Evolutionary conservation across 2,329 filamentous ascomycete species (phyloP).

Genomic region (Teratosphaeria destructans): DNA sequence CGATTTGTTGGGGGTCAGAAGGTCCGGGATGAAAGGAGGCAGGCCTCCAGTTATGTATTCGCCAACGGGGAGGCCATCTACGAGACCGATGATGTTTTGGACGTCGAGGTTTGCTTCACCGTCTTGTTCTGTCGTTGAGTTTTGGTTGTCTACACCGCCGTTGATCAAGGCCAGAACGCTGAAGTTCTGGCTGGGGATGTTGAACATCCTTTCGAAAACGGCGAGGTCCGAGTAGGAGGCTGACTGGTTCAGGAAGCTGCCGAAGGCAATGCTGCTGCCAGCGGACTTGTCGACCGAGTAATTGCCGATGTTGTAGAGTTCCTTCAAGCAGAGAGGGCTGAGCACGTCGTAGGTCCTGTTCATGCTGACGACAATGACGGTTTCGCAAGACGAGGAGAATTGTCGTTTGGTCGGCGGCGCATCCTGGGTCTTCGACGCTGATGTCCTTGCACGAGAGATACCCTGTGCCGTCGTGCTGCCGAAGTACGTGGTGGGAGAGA

Average conservation of each 20-base stretch:
- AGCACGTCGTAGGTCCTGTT: slow-evolving; percentile 16
- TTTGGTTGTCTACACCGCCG: slow-evolving; percentile 12
- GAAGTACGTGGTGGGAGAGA: slow-evolving; percentile 30
- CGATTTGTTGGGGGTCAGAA: slow-evolving; percentile 24
- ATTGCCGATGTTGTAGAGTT: slow-evolving; percentile 39
- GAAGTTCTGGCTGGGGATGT: slow-evolving; percentile 37
- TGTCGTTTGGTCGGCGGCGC: slow-evolving; percentile 4
- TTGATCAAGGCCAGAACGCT: slow-evolving; percentile 19
- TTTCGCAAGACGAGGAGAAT: slow-evolving; percentile 4
- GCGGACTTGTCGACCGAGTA: slow-evolving; percentile 34
- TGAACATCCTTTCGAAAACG: slow-evolving; percentile 29
- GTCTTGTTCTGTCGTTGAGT: slow-evolving; percentile 5
- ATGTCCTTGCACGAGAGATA: neutral
- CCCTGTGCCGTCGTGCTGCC: slow-evolving; percentile 22
- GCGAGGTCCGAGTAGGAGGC: slow-evolving; percentile 39
- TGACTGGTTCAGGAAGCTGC: slow-evolving; percentile 42
- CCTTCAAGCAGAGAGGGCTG: slow-evolving; percentile 39
- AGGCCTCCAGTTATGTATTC: slow-evolving; percentile 50
- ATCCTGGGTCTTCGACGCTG: neutral
- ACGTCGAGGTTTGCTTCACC: slow-evolving; percentile 54
- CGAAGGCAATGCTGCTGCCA: slow-evolving; percentile 42
- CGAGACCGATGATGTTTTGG: slow-evolving; percentile 49
- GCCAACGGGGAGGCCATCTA: slow-evolving; percentile 42
- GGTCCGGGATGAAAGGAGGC: slow-evolving; percentile 41
- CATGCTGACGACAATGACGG: slow-evolving; percentile 1